Evolutionary conservation across 495 filamentous ascomycete species (phyloP), one percentile per base, ranked within the genome.

Genomic region (Glarea lozoyensis): DNA sequence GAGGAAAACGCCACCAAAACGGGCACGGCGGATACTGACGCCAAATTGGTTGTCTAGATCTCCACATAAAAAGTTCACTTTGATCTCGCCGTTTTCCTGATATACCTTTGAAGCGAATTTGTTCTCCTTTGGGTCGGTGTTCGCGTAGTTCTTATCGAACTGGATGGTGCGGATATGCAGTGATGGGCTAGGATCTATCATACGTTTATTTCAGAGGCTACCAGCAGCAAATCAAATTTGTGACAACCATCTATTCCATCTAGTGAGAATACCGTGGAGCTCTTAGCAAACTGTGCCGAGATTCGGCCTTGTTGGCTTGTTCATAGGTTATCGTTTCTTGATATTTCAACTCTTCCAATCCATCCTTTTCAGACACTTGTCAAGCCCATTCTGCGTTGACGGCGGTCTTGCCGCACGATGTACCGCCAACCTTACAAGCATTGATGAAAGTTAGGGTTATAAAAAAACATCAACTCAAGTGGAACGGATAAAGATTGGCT

Each of bases 31-130:
- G 42, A 46, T 1, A 21, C 27, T n/a, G 49, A 52, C 36, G 53
- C 53, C 10, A 52, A 45, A 17, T 30, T 52, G 35, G 49, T 56
- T 7, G 48, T 52, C 24, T 55, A 46, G 41, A 18, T 21, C 36
- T 9, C 12, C 19, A 12, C 36, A n/a, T n/a, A n/a, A n/a, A n/a
- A n/a, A n/a, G n/a, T n/a, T n/a, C n/a, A n/a, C n/a, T n/a, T n/a
- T n/a, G n/a, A n/a, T n/a, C n/a, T n/a, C n/a, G n/a, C n/a, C n/a
- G n/a, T n/a, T n/a, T n/a, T n/a, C n/a, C n/a, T n/a, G n/a, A n/a
- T 31, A 31, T 42, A 31, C 40, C 24, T 42, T 42, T 42, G 27
- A 13, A 31, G 40, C 40, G 31, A 35, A 5, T 35, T 35, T 9
- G n/a, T n/a, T n/a, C n/a, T n/a, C n/a, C n/a, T n/a, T n/a, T n/a